These are phyloP conservation scores for Tuber indicum DNA, from an alignment of 495 filamentous ascomycete genomes.

Conservation along the genomic window DNA sequence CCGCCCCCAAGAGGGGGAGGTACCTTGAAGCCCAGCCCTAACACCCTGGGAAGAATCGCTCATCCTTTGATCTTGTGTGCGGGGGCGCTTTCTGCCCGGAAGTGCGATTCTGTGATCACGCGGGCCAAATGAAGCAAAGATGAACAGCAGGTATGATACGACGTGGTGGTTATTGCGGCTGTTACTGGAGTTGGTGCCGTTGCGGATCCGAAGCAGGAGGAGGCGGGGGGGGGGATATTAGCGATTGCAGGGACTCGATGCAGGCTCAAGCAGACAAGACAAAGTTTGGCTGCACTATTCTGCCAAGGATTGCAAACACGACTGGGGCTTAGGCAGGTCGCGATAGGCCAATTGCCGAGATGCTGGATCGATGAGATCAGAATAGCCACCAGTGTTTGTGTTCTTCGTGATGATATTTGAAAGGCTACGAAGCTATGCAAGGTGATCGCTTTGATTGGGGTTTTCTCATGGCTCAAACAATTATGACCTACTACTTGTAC, in stretches of 20 bases:
- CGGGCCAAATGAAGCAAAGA: not conserved
- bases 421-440: not conserved
- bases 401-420: not conserved
- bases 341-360: not conserved
- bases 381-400: not conserved
- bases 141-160: not conserved
- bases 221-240: not conserved
- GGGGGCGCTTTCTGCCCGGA: not conserved
- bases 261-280: not conserved
- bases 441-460: not conserved
- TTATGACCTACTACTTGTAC: too few relatives aligned
- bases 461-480: not conserved
- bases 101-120: not conserved
- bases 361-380: not conserved
- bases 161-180: not conserved
- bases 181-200: not conserved
- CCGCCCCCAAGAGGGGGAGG: not conserved
- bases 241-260: not conserved
- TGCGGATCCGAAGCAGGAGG: not conserved
- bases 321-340: not conserved
- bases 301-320: not conserved
- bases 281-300: not conserved
- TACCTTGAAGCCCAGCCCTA: conserved; percentile 29
- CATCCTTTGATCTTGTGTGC: conserved; percentile 9
- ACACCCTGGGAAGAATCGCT: conserved; percentile 25